A percentile compares a stretch with the other conserved stretches of the same genome.
These are phyloP conservation scores for Haberlea rhodopensis DNA, from an alignment of 257 asterid genomes.

Conservation along the genomic window DNA sequence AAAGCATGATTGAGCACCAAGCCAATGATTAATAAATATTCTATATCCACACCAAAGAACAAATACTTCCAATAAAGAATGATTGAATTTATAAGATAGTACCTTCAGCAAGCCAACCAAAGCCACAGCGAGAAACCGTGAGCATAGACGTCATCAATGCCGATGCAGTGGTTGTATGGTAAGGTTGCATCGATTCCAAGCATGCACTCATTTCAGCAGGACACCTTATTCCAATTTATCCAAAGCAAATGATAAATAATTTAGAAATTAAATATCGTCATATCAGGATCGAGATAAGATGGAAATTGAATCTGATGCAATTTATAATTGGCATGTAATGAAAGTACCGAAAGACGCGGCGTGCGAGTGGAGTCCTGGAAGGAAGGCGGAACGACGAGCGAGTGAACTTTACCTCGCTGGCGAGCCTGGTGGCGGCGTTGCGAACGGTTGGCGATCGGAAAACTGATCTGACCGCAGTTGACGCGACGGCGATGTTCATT, in stretches of 20 bases:
- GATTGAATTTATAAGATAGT: neutral
- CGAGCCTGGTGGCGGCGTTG: conserved; percentile 18
- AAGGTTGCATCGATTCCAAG: conserved; percentile 29
- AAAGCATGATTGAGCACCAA: neutral
- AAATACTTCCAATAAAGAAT: neutral
- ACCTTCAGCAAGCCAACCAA: conserved; percentile 36
- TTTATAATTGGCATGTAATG: neutral
- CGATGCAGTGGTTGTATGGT: conserved; percentile 29
- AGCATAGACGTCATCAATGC: conserved; percentile 34
- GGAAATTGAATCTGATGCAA: neutral
- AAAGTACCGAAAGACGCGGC: conserved; percentile 28
- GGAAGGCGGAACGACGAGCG: conserved; percentile 23
- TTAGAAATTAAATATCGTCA: neutral
- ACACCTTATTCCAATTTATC: conserved; percentile 19
- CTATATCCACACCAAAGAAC: neutral
- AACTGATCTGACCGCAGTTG: conserved; percentile 26
- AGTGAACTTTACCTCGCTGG: conserved; percentile 17
- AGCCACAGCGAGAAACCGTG: conserved; percentile 27
- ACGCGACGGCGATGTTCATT: conserved; percentile 10
- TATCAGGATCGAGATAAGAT: neutral
- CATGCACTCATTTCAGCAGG: conserved; percentile 31
- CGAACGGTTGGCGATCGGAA: conserved; percentile 28
- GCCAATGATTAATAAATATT: neutral
- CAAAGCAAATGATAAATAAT: neutral
- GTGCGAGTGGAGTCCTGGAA: conserved; percentile 18